Evolutionary conservation across 1,284 basidiomycete genomes (phyloP), one percentile per base, ranked within the genome.

Genomic region (Marasmius fiardii): DNA sequence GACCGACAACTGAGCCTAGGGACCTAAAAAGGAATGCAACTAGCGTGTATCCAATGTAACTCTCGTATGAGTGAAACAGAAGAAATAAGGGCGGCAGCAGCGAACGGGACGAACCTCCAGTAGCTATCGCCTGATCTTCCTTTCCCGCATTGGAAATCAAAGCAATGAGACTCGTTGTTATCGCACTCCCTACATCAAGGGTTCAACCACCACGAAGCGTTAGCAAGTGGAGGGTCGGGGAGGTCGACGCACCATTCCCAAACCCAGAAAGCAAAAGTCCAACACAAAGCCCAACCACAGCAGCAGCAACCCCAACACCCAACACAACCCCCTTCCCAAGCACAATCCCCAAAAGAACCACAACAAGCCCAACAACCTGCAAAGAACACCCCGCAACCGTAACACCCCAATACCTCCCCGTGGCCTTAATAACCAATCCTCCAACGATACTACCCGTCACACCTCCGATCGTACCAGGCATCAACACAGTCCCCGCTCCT

Each of bases 21-120:
- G 83, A 83, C 39, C 83, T 80, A 72, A 85, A 85, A 31, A 86
- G 78, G 63, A 85, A 85, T 0, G 82, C 83, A 1, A 81, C 83
- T 83, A 16, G 41, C 50, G 14, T 12, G 34, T 21, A n/a, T n/a
- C 10, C 14, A 14, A 14, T 21, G n/a, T n/a, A n/a, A n/a, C n/a
- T n/a, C n/a, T n/a, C n/a, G n/a, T n/a, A n/a, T n/a, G n/a, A n/a
- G n/a, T n/a, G n/a, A n/a, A n/a, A n/a, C n/a, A n/a, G n/a, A 26
- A 16, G 37, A 8, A 39, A 21, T 11, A 44, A 35, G 35, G 10
- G 53, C 5, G 18, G 16, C n/a, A 24, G 31, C 18, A 28, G 31
- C 2, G 31, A 63, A 74, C 18, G 37, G n/a, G n/a, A n/a, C n/a
- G n/a, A n/a, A 81, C 83, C 80, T 37, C 83, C 83, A 3, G 82